These are phyloP conservation scores for Rhizopogon vesiculosus DNA, from an alignment of 768 basidiomycete species.

Conservation along the genomic window DNA sequence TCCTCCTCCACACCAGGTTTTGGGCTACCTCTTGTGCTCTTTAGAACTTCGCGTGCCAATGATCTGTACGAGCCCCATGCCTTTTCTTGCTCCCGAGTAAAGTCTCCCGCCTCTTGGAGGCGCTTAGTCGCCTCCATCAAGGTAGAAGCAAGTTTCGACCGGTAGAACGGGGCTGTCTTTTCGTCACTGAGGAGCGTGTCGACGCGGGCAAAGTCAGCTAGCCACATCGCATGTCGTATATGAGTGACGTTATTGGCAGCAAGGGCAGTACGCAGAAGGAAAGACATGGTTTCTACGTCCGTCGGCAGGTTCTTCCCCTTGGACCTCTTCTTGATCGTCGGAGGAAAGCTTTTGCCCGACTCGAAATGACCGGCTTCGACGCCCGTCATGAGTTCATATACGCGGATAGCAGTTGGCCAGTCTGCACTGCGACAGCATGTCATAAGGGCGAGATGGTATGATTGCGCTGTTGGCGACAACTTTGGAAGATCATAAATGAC, in stretches of 20 bases:
- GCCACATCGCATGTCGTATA: slow-evolving; percentile 57
- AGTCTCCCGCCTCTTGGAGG: slow-evolving; percentile 21
- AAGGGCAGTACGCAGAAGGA: slow-evolving; percentile 55
- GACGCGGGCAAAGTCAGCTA: slow-evolving; percentile 45
- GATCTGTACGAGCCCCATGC: slow-evolving; percentile 12
- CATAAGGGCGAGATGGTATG: slow-evolving; percentile 59
- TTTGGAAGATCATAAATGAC: slow-evolving; percentile 39
- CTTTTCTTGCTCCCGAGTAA: slow-evolving; percentile 11
- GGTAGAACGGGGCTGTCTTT: slow-evolving; percentile 31
- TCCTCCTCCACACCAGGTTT: slow-evolving; percentile 14
- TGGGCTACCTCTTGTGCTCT: slow-evolving; percentile 8
- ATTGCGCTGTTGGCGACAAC: slow-evolving; percentile 29
- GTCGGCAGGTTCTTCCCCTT: slow-evolving; percentile 41
- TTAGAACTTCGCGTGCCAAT: slow-evolving; percentile 14
- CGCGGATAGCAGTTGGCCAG: slow-evolving; percentile 52
- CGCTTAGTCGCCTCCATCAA: slow-evolving; percentile 37
- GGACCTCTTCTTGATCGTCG: slow-evolving; percentile 38
- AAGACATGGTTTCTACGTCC: slow-evolving; percentile 50
- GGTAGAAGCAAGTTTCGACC: slow-evolving; percentile 44
- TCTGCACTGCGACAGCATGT: slow-evolving; percentile 62
- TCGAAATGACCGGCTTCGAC: slow-evolving; percentile 48
- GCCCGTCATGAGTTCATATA: slow-evolving; percentile 74
- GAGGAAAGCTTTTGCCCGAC: slow-evolving; percentile 33
- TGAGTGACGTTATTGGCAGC: slow-evolving; percentile 44
- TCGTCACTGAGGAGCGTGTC: slow-evolving; percentile 28